Evolutionary conservation across 305 asterid species (phyloP).

Genomic region (Rubia peregrina): DNA sequence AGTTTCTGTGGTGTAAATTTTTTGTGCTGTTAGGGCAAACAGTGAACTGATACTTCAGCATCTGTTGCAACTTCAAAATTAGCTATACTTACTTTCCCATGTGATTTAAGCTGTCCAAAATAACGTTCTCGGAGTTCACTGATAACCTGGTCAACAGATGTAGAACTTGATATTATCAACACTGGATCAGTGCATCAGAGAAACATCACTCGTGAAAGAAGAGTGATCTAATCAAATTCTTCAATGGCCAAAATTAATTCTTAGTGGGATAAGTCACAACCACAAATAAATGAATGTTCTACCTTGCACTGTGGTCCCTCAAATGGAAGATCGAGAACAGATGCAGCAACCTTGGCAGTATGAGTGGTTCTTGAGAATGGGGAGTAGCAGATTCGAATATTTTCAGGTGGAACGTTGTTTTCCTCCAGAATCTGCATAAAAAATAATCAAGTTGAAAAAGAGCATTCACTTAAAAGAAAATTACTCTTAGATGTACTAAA

Average conservation of each 20-base stretch:
- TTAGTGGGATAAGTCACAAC: neutral
- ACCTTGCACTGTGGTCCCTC: constrained; percentile 80
- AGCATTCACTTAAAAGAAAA: neutral
- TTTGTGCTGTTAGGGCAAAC: neutral
- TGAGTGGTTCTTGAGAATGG: constrained; percentile 89
- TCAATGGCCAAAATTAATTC: neutral
- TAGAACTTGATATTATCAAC: constrained; percentile 1
- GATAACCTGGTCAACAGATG: constrained; percentile 38
- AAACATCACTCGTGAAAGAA: neutral
- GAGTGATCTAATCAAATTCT: neutral
- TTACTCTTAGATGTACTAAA: neutral
- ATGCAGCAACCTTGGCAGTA: constrained; percentile 74
- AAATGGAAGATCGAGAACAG: constrained; percentile 59
- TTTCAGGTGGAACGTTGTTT: constrained; percentile 37
- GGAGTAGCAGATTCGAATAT: constrained; percentile 81
- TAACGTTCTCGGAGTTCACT: constrained; percentile 66
- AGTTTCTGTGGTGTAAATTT: neutral
- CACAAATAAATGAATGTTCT: constrained; percentile 14
- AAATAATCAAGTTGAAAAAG: neutral
- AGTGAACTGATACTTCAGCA: constrained; percentile 11
- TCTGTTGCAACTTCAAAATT: constrained; percentile 9
- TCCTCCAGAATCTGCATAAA: constrained; percentile 50
- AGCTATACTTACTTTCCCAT: constrained; percentile 62
- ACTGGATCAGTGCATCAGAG: neutral
- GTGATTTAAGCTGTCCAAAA: constrained; percentile 85